phyloP scores from a whole-genome alignment of 2,329 filamentous ascomycete species.

The Drechmeria coniospora region DNA sequence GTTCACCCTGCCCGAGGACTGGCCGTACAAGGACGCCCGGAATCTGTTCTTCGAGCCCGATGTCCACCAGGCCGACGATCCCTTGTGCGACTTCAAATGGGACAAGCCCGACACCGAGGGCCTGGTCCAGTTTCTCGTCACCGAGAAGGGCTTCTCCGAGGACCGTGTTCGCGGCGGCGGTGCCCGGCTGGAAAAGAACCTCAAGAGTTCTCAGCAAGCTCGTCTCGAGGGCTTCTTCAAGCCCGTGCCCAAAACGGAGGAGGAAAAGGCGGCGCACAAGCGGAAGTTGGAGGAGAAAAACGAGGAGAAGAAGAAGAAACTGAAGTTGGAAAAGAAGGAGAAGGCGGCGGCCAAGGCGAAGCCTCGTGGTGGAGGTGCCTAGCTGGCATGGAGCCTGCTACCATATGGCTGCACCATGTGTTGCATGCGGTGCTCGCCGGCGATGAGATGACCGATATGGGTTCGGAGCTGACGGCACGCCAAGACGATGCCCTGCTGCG shows the following conservation, averaged over 20 bases:
- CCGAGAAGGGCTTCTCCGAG: constrained; percentile 93
- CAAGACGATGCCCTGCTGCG: too few relatives aligned
- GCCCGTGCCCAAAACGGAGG: constrained; percentile 72
- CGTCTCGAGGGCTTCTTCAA: constrained; percentile 96
- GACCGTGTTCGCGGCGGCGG: constrained; percentile 75
- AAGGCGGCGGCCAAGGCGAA: constrained; percentile 86
- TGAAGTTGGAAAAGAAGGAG: constrained; percentile 86
- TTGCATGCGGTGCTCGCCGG: too few relatives aligned
- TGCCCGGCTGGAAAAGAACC: constrained; percentile 68
- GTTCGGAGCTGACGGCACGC: too few relatives aligned
- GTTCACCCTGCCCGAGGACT: constrained; percentile 82
- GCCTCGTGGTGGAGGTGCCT: constrained; percentile 38
- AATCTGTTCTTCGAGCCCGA: constrained; percentile 86
- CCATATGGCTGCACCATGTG: too few relatives aligned
- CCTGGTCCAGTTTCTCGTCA: constrained; percentile 75
- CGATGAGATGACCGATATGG: too few relatives aligned
- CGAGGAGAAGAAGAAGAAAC: constrained; percentile 86
- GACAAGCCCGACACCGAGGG: constrained; percentile 84
- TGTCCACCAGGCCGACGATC: constrained; percentile 66
- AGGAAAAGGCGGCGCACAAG: constrained; percentile 73
- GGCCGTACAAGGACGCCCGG: constrained; percentile 86
- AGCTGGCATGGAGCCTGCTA: too few relatives aligned
- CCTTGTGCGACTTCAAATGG: constrained; percentile 95
- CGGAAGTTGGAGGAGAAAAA: constrained; percentile 87
- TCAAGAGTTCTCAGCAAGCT: constrained; percentile 82